phyloP scores from a whole-genome alignment of 257 asterid genomes.

The Thymus mandschuricus region DNA sequence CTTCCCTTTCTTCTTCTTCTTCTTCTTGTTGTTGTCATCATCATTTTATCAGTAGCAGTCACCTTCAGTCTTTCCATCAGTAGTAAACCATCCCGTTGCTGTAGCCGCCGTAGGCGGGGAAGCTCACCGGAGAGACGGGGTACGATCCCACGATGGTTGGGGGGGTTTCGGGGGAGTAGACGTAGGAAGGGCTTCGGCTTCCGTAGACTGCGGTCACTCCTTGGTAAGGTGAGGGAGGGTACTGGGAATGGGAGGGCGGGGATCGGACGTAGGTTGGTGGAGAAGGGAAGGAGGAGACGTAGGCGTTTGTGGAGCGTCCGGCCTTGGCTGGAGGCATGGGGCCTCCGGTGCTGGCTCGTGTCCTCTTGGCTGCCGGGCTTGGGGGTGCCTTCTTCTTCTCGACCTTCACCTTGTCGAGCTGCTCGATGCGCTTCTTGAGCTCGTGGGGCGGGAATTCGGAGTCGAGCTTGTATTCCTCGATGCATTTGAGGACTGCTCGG shows the following conservation, averaged over 20 bases:
- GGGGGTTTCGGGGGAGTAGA: constrained; percentile 88
- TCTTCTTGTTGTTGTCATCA: constrained; percentile 38
- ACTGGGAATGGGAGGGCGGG: constrained; percentile 87
- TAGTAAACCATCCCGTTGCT: constrained; percentile 87
- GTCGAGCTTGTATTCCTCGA: constrained; percentile 95
- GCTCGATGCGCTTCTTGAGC: constrained; percentile 92
- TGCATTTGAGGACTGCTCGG: constrained; percentile 92
- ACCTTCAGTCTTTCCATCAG: constrained; percentile 57
- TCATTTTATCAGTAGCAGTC: constrained; percentile 86
- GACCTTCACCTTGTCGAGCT: constrained; percentile 71
- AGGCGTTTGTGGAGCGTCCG: constrained; percentile 96
- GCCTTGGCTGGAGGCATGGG: constrained; percentile 99
- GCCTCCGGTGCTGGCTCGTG: constrained; percentile 89
- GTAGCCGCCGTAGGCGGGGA: constrained; percentile 77
- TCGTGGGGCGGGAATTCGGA: constrained; percentile 78
- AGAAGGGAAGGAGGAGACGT: constrained; percentile 94
- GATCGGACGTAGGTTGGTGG: constrained; percentile 81
- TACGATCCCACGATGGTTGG: constrained; percentile 56
- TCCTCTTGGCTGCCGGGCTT: constrained; percentile 88
- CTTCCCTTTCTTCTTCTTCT: constrained; percentile 36
- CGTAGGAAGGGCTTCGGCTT: constrained; percentile 75
- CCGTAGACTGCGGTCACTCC: constrained; percentile 64
- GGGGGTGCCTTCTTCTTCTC: constrained; percentile 93
- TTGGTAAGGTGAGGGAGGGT: constrained; percentile 69
- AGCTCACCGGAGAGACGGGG: constrained; percentile 75